These are phyloP conservation scores for Aeschynomene evenia DNA, from an alignment of 306 rosid genomes.

Conservation along the genomic window DNA sequence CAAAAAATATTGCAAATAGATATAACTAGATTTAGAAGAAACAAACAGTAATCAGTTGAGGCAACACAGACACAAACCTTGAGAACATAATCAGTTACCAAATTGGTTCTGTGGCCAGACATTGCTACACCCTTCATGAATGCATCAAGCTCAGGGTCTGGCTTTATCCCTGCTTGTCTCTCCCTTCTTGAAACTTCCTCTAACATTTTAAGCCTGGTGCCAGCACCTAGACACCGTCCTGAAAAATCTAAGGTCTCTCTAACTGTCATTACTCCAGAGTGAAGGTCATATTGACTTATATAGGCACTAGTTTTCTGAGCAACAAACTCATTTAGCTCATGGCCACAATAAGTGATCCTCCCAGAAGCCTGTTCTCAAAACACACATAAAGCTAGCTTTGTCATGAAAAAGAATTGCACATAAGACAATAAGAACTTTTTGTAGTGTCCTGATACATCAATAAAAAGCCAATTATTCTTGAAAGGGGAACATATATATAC, in stretches of 20 bases:
- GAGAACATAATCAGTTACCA: conserved; percentile 57
- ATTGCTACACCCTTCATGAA: conserved; percentile 62
- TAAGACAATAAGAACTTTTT: not conserved
- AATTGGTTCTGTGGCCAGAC: conserved; percentile 53
- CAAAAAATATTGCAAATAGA: too few species aligned
- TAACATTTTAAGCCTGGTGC: conserved; percentile 55
- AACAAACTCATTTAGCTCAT: conserved; percentile 60
- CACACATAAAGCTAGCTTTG: not conserved
- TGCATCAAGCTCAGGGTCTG: conserved; percentile 58
- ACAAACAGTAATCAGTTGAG: not conserved
- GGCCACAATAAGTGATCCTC: conserved; percentile 68
- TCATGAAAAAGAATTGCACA: not conserved
- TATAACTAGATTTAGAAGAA: not conserved
- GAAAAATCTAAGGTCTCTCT: conserved; percentile 68
- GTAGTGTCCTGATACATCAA: too few species aligned
- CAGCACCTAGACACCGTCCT: conserved; percentile 62
- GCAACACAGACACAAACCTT: conserved; percentile 14
- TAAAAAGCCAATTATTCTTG: too few species aligned
- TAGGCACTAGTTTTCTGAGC: conserved; percentile 41
- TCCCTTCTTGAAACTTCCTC: conserved; percentile 57
- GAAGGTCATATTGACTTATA: conserved; percentile 43
- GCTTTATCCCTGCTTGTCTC: conserved; percentile 50
- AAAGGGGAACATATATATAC: conserved; percentile 37
- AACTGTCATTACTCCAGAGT: conserved; percentile 67
- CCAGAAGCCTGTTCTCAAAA: conserved; percentile 54